These are phyloP conservation scores for Micromonas pusilla DNA, from an alignment of 139 green algal genomes.

Conservation along the genomic window DNA sequence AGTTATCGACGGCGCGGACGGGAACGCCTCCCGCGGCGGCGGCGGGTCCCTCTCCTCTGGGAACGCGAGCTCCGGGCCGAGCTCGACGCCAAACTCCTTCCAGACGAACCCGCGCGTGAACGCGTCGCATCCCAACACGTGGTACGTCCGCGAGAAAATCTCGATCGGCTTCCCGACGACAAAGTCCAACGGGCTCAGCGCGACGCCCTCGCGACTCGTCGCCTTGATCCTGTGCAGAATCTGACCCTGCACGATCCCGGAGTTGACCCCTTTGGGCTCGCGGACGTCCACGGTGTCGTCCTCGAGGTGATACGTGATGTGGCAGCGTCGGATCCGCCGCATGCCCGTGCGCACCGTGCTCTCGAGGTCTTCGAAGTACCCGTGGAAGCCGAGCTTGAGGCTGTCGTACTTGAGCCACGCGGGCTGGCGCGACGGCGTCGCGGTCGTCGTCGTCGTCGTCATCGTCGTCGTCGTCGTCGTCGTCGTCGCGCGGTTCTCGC, in stretches of 20 bases:
- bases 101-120: conserved; percentile 61
- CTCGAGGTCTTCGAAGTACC: conserved; percentile 79
- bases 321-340: conserved; percentile 64
- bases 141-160: conserved; percentile 63
- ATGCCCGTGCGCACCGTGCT: conserved; percentile 65
- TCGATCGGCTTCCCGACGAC: conserved; percentile 59
- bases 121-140: conserved; percentile 67
- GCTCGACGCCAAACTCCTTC: conserved; percentile 35
- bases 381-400: conserved; percentile 84
- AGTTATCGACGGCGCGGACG: not conserved
- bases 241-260: conserved; percentile 72
- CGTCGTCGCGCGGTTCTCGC: not conserved
- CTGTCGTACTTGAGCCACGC: conserved; percentile 74
- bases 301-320: conserved; percentile 81
- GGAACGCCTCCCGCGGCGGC: not conserved
- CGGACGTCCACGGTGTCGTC: conserved; percentile 78
- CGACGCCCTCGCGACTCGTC: no score
- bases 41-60: not conserved
- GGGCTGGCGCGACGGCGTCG: conserved; percentile 29
- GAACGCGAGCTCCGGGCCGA: conserved; percentile 23
- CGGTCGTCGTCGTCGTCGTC: not conserved
- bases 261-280: conserved; percentile 80
- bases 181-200: no score
- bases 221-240: conserved; percentile 67
- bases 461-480: not conserved